Evolutionary conservation across 1,284 basidiomycete genomes (phyloP).

Genomic region (Irpex sp.): DNA sequence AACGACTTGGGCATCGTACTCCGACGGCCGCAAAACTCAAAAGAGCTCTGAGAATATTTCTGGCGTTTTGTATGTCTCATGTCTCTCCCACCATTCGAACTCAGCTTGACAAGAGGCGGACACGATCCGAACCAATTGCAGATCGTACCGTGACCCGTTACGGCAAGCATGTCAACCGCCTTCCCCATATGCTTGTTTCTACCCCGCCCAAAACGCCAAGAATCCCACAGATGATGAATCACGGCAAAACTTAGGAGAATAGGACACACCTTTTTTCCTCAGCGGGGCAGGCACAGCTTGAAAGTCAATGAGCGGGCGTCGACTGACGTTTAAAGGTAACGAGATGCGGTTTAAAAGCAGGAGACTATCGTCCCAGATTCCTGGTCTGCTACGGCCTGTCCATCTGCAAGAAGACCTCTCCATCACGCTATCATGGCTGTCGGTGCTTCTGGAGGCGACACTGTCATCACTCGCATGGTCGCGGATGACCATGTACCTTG

Average conservation of each 20-base stretch:
- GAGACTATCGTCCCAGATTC: no score
- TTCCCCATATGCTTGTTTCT: background rate
- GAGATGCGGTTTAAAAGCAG: no score
- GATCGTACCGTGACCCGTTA: background rate
- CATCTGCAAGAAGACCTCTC: background rate
- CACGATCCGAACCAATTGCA: background rate
- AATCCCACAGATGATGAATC: background rate
- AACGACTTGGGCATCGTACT: background rate
- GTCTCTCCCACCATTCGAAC: no score
- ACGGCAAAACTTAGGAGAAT: background rate
- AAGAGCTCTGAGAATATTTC: no score
- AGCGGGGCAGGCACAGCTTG: background rate
- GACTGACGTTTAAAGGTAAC: background rate
- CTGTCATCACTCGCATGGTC: conserved; percentile 40
- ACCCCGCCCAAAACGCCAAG: background rate
- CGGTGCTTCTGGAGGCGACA: conserved; percentile 25
- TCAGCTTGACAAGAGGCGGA: no score
- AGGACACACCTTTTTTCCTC: background rate
- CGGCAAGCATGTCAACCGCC: background rate
- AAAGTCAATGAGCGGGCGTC: background rate
- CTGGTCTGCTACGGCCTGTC: background rate
- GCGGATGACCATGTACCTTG: conserved; percentile 47
- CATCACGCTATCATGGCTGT: conserved; percentile 16
- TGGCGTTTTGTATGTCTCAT: no score
- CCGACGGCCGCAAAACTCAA: no score